phyloP scores from a whole-genome alignment of 2,329 filamentous ascomycete genomes.

The Sporothrix variecibatus region DNA sequence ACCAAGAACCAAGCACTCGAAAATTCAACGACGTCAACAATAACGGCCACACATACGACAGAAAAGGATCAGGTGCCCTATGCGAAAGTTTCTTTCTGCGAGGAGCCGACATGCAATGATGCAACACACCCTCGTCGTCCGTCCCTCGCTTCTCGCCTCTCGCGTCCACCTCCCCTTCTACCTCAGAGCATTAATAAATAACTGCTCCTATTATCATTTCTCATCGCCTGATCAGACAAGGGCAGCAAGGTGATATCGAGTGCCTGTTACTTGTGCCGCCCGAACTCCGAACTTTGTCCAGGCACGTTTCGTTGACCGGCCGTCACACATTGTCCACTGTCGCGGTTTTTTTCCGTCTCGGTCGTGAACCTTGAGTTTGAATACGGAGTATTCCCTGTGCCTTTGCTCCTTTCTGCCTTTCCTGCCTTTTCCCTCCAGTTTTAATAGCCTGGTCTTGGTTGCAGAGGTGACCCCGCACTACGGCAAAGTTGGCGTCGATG shows the following conservation, averaged over 20 bases:
- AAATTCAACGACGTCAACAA: background rate
- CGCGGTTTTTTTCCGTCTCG: background rate
- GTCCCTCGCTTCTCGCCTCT: background rate
- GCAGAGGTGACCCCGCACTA: constrained; percentile 6
- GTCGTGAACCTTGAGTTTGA: background rate
- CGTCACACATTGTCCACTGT: background rate
- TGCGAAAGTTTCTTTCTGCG: background rate
- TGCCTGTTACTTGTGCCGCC: background rate
- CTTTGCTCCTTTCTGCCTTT: background rate
- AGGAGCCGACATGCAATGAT: background rate
- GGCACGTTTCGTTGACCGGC: background rate
- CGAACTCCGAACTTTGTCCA: background rate
- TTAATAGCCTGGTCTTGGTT: background rate
- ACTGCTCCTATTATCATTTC: background rate
- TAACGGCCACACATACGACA: background rate
- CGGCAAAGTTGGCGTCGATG: background rate
- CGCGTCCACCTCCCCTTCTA: constrained; percentile 2
- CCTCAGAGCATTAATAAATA: too few species aligned
- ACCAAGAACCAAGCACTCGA: background rate
- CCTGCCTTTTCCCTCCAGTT: background rate
- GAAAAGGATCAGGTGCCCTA: background rate
- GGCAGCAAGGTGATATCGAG: background rate
- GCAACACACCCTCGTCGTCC: background rate
- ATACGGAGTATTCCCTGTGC: background rate
- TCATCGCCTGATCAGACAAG: background rate